Conservation (phyloP, 441 rosid genomes). For the Aquilaria agallochum region DNA sequence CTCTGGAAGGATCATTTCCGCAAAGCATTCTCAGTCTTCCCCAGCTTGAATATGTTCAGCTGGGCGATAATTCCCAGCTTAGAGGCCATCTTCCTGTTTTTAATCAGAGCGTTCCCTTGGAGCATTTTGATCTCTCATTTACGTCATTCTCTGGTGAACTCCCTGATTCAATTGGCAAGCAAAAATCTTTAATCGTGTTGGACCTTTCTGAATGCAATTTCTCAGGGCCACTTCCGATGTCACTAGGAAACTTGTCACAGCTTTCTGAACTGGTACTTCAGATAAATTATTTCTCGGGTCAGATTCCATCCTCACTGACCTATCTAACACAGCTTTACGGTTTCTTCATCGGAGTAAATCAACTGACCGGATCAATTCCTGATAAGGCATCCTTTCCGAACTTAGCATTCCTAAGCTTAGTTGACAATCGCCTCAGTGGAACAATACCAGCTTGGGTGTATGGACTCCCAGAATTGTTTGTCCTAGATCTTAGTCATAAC, state of each 20-base stretch:
- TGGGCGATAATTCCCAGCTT: constrained; percentile 5
- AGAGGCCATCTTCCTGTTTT: constrained; percentile 10
- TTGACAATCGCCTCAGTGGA: neutral
- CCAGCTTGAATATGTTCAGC: constrained; percentile 4
- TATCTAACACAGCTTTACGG: neutral
- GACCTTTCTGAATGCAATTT: neutral
- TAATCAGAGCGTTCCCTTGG: constrained; percentile 19
- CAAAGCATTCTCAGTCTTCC: constrained; percentile 16
- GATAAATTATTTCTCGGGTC: rapidly evolving
- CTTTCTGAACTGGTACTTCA: neutral
- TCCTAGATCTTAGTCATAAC: constrained; percentile 1
- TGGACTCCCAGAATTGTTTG: neutral
- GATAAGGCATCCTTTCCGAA: neutral
- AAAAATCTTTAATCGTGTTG: neutral
- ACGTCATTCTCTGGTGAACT: constrained; percentile 4
- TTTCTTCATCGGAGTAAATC: neutral
- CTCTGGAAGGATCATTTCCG: constrained; percentile 16
- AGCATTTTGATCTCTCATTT: constrained; percentile 5
- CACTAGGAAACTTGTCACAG: constrained; percentile 4
- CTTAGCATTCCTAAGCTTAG: neutral
- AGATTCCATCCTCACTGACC: constrained; percentile 9
- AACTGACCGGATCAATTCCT: neutral
- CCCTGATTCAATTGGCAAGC: constrained; percentile 14
- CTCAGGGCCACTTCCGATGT: constrained; percentile 3
- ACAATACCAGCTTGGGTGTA: constrained; percentile 1